Percentiles rank a stretch among this genome's conserved stretches.
These are phyloP conservation scores for Cryptosporidium muris DNA, from an alignment of 169 alveolate species.

Conservation along the genomic window DNA sequence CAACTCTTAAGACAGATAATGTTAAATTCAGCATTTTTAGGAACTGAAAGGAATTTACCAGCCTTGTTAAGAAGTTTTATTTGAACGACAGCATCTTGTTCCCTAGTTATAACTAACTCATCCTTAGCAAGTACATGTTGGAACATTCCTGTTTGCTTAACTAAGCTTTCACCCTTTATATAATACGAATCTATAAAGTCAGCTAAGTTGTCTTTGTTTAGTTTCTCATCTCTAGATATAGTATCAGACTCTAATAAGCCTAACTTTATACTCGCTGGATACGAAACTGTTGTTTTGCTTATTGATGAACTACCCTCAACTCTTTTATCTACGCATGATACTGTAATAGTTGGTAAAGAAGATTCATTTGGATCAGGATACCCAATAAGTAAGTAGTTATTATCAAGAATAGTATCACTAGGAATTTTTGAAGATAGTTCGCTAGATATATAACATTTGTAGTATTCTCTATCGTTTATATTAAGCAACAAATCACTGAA, in stretches of 20 bases:
- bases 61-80: conserved; percentile 8
- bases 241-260: conserved; percentile 2
- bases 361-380: conserved; percentile 8
- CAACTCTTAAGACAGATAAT: conserved; percentile 21
- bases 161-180: conserved; percentile 26
- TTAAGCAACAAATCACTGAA: not conserved
- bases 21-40: conserved; percentile 20
- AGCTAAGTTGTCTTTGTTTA: not conserved
- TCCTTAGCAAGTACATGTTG: not conserved
- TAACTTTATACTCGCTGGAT: conserved; percentile 17
- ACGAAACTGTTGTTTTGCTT: not conserved
- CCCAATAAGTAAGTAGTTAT: conserved; percentile 2
- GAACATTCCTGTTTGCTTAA: conserved; percentile 17
- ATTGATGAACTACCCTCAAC: conserved; percentile 39
- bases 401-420: not conserved
- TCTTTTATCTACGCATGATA: conserved; percentile 48
- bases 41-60: conserved; percentile 15
- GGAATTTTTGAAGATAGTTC: conserved; percentile 21
- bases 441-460: not conserved
- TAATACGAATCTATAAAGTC: conserved; percentile 12
- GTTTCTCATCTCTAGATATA: not conserved
- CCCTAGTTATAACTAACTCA: conserved; percentile 16
- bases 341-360: not conserved
- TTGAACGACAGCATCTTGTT: not conserved
- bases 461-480: not conserved